Evolutionary conservation across 2,329 filamentous ascomycete species (phyloP).

Genomic region (Paracorniculantispora psalliotae): DNA sequence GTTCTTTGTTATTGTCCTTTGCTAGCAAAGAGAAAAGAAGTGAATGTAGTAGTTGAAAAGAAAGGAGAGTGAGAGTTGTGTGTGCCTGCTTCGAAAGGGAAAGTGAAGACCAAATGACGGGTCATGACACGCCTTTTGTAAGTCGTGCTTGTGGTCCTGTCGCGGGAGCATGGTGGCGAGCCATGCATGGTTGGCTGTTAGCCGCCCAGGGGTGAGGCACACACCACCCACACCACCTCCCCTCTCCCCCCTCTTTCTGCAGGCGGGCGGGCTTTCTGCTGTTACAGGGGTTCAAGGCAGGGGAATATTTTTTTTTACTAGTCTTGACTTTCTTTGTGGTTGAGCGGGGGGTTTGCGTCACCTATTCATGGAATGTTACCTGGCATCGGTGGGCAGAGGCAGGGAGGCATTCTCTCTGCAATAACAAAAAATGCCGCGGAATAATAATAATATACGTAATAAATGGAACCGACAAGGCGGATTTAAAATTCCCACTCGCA

Average conservation of each 20-base stretch:
- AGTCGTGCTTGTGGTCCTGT: neutral
- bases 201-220: neutral
- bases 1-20: neutral
- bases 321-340: neutral
- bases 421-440: no score
- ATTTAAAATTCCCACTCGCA: no score
- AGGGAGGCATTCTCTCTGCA: no score
- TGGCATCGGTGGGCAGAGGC: no score
- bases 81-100: slow-evolving; percentile 5
- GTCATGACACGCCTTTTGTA: slow-evolving; percentile 2
- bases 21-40: slow-evolving; percentile 3
- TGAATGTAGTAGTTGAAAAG: neutral
- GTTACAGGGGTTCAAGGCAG: slow-evolving; percentile 2
- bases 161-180: neutral
- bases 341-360: neutral
- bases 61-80: neutral
- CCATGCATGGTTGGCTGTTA: slow-evolving; percentile 1
- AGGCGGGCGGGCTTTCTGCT: neutral
- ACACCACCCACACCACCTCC: no score
- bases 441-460: no score
- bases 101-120: slow-evolving; percentile 1
- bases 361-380: neutral
- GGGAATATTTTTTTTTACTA: neutral
- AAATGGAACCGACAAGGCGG: no score
- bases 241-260: no score